A percentile compares a stretch with the other conserved stretches of the same genome.
Conservation (phyloP, 2,329 filamentous ascomycete genomes). For the Thielaviopsis euricoi region DNA sequence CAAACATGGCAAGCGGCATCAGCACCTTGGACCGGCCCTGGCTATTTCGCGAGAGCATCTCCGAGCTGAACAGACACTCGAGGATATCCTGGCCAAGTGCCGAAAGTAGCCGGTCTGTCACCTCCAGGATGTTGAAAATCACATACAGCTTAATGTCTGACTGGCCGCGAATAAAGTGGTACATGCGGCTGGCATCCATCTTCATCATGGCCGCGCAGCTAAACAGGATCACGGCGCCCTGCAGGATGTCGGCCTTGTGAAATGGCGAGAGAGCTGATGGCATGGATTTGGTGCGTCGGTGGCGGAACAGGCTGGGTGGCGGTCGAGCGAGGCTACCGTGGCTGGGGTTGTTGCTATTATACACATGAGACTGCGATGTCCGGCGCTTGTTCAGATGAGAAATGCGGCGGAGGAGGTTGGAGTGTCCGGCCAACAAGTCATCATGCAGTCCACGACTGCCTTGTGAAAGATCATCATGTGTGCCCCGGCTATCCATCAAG, state of each 20-base stretch:
- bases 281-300: slow-evolving; percentile 65
- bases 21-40: slow-evolving; percentile 84
- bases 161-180: slow-evolving; percentile 90
- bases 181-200: slow-evolving; percentile 93
- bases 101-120: slow-evolving; percentile 75
- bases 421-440: neutral
- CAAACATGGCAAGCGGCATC: slow-evolving; percentile 78
- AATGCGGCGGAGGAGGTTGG: slow-evolving; percentile 9
- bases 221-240: slow-evolving; percentile 72
- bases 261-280: slow-evolving; percentile 73
- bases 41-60: slow-evolving; percentile 74
- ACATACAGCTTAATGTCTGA: slow-evolving; percentile 97
- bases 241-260: slow-evolving; percentile 89
- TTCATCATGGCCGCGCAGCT: slow-evolving; percentile 76
- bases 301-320: slow-evolving; percentile 23
- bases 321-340: neutral
- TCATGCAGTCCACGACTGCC: neutral
- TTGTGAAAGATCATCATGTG: neutral
- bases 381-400: slow-evolving; percentile 13
- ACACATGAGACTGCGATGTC: slow-evolving; percentile 19
- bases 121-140: slow-evolving; percentile 94
- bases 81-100: slow-evolving; percentile 91
- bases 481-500: neutral
- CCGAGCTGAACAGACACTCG: slow-evolving; percentile 85
- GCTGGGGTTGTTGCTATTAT: slow-evolving; percentile 1